A percentile compares a stretch with the other conserved stretches of the same genome.
Evolutionary conservation across 129 eudicot species (phyloP).

Genomic region (sunflower (Helianthus annuus)): HanXRQr2.0-SUNRISE NC_035447.2:111082449-111082948

Average conservation of each 20-base stretch:
- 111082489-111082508: too few relatives aligned
- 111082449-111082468: too few relatives aligned
- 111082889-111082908: slow-evolving; percentile 50
- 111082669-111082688: slow-evolving; percentile 18
- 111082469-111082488: too few relatives aligned
- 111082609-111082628: not conserved
- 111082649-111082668: not conserved
- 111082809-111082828: slow-evolving; percentile 85
- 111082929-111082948: slow-evolving; percentile 81
- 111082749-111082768: slow-evolving; percentile 38
- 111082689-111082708: slow-evolving; percentile 15
- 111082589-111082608: not conserved
- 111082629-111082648: slow-evolving; percentile 7
- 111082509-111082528: too few relatives aligned
- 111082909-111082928: slow-evolving; percentile 55
- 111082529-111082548: too few relatives aligned
- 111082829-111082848: slow-evolving; percentile 91
- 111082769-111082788: slow-evolving; percentile 48
- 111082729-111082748: slow-evolving; percentile 12
- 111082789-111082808: slow-evolving; percentile 61
- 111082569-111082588: too few relatives aligned
- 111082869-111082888: slow-evolving; percentile 41
- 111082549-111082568: too few relatives aligned
- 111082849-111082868: slow-evolving; percentile 58
- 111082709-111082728: slow-evolving; percentile 35